A percentile compares a stretch with the other conserved stretches of the same genome.
These are phyloP conservation scores for Pisolithus microcarpus DNA, from an alignment of 768 basidiomycete genomes.

Conservation along the genomic window DNA sequence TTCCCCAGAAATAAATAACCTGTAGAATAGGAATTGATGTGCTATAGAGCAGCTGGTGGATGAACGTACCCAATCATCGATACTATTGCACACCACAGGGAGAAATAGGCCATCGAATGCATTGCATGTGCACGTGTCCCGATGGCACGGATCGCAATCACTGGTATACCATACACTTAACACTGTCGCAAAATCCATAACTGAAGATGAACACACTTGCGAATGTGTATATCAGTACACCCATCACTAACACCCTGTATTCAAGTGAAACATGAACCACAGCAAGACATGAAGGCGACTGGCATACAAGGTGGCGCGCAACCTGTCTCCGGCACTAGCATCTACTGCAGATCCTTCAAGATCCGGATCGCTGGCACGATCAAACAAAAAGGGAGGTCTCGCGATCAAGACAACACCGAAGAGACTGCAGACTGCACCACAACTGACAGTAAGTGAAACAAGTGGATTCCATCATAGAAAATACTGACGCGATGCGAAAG, in stretches of 20 bases:
- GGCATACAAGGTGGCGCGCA: constrained; percentile 55
- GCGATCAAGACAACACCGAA: constrained; percentile 77
- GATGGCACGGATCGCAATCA: constrained; percentile 54
- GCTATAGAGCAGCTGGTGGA: too few species aligned
- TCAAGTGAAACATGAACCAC: not conserved
- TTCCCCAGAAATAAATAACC: constrained; percentile 7
- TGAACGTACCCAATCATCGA: constrained; percentile 7
- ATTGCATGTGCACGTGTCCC: constrained; percentile 71
- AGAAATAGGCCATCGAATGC: constrained; percentile 65
- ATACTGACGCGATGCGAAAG: constrained; percentile 43
- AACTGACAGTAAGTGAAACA: not conserved
- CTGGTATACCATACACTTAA: constrained; percentile 18
- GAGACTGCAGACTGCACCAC: constrained; percentile 50
- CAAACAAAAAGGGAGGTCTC: constrained; percentile 70
- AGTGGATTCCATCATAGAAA: not conserved
- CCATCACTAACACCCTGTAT: constrained; percentile 50
- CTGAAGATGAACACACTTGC: constrained; percentile 47
- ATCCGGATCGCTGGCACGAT: constrained; percentile 15
- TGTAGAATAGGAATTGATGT: constrained; percentile 1
- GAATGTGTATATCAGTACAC: constrained; percentile 58
- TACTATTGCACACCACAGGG: constrained; percentile 41
- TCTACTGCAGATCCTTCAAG: not conserved
- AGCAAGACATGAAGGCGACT: not conserved
- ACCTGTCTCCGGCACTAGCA: constrained; percentile 30
- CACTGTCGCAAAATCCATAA: not conserved